Conservation (phyloP, 768 basidiomycete genomes). For the Russula virescens region DNA sequence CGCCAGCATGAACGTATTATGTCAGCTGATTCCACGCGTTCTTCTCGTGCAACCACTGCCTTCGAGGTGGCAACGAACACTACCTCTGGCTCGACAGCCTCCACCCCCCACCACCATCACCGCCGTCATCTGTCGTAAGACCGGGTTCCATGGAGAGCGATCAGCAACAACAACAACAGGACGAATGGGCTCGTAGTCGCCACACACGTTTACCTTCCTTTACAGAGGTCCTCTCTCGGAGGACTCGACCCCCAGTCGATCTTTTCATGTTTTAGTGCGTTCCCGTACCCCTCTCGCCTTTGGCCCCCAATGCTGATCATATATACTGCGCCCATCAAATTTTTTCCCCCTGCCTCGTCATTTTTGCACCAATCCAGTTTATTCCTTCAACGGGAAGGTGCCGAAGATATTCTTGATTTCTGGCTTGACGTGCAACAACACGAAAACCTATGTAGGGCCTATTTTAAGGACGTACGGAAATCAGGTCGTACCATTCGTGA, state of each 20-base stretch:
- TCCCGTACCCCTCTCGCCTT: conserved; percentile 5
- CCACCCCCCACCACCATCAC: neutral
- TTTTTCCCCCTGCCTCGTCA: neutral
- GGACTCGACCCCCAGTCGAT: conserved; percentile 92
- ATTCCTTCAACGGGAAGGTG: conserved; percentile 91
- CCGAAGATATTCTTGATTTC: conserved; percentile 95
- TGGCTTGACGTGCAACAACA: conserved; percentile 99
- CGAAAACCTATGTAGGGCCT: conserved; percentile 96
- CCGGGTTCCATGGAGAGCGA: conserved; percentile 31
- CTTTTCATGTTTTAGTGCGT: conserved; percentile 99
- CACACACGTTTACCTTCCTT: conserved; percentile 80
- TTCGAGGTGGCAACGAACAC: conserved; percentile 5
- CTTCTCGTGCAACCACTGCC: neutral
- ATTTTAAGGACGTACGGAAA: conserved; percentile 98
- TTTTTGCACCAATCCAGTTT: conserved; percentile 46
- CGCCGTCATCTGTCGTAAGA: conserved; percentile 7
- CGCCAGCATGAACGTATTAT: conserved; percentile 1
- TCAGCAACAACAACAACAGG: conserved; percentile 46
- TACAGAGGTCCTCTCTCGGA: conserved; percentile 83
- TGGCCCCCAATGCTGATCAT: conserved; percentile 13
- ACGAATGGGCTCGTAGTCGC: conserved; percentile 69
- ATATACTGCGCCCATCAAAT: neutral
- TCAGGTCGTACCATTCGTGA: conserved; percentile 89
- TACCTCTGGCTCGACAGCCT: neutral
- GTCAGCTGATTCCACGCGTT: conserved; percentile 14